These are phyloP conservation scores for Saturnispora diversa DNA, from an alignment of 805 yeast genomes.

Conservation along the genomic window DNA sequence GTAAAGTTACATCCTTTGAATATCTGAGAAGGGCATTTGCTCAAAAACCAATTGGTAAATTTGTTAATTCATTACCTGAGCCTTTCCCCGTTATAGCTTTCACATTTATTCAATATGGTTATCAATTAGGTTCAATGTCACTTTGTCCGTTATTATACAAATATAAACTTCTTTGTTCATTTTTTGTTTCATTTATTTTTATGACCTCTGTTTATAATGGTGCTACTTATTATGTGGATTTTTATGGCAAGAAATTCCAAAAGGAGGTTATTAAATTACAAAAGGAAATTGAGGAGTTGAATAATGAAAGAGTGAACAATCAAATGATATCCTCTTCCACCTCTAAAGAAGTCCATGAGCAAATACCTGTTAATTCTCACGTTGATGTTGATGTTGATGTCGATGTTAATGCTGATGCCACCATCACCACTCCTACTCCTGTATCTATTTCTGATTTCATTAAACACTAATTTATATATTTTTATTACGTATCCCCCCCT, in stretches of 20 bases:
- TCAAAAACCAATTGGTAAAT: conserved; percentile 55
- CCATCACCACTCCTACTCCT: too few species aligned
- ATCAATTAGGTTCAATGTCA: conserved; percentile 80
- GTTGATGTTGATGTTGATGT: too few species aligned
- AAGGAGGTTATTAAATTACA: conserved; percentile 71
- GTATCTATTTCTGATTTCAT: background rate
- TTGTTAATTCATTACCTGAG: conserved; percentile 76
- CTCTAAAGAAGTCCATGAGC: background rate
- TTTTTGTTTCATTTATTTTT: conserved; percentile 67
- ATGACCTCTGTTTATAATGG: conserved; percentile 82
- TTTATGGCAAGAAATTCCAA: conserved; percentile 83
- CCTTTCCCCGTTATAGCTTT: conserved; percentile 83
- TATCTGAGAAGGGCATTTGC: conserved; percentile 69
- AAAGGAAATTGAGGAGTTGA: conserved; percentile 45
- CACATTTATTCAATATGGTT: conserved; percentile 76
- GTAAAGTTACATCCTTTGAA: conserved; percentile 81
- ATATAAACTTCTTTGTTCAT: conserved; percentile 55
- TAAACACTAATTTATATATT: background rate
- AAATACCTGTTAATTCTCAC: too few species aligned
- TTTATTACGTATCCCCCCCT: conserved; percentile 29
- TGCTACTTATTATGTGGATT: conserved; percentile 88
- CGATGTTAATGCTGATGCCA: too few species aligned
- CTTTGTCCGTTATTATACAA: conserved; percentile 85
- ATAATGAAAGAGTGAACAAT: background rate
- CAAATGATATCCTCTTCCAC: too few species aligned